Percentiles rank a stretch among this genome's conserved stretches.
Evolutionary conservation across 768 basidiomycete species (phyloP).

Genomic region (Leucosporidium yakuticum): DNA sequence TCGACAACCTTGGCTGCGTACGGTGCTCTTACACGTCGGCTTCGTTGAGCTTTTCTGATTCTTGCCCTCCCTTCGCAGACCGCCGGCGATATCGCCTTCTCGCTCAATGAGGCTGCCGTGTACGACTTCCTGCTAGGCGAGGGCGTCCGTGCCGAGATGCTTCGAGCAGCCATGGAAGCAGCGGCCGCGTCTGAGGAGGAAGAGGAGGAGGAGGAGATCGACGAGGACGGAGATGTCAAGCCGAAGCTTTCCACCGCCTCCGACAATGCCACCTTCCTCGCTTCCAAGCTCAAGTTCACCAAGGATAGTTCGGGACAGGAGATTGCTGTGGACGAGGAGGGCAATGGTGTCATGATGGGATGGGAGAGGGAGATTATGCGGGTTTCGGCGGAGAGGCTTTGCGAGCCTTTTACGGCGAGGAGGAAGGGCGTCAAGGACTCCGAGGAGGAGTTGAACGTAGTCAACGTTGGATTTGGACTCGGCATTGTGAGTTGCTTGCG

Average conservation of each 20-base stretch:
- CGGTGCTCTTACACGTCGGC: neutral
- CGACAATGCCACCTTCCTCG: slow-evolving; percentile 54
- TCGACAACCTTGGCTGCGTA: slow-evolving; percentile 32
- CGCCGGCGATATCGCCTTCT: slow-evolving; percentile 83
- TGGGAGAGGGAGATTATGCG: slow-evolving; percentile 90
- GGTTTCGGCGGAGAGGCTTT: slow-evolving; percentile 65
- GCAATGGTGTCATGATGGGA: slow-evolving; percentile 99
- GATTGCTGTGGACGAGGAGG: slow-evolving; percentile 67
- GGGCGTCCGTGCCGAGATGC: slow-evolving; percentile 78
- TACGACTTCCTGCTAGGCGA: slow-evolving; percentile 83
- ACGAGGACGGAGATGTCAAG: neutral
- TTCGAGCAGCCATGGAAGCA: slow-evolving; percentile 30
- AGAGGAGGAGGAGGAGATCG: slow-evolving; percentile 17
- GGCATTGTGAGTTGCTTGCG: slow-evolving; percentile 54
- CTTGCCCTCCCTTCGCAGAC: slow-evolving; percentile 51
- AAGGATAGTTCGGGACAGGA: slow-evolving; percentile 70
- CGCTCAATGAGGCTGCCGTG: slow-evolving; percentile 66
- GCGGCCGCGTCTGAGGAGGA: slow-evolving; percentile 7
- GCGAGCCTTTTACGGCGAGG: slow-evolving; percentile 49
- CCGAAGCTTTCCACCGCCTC: slow-evolving; percentile 31
- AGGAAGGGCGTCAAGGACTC: slow-evolving; percentile 1
- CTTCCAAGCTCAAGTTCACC: slow-evolving; percentile 62
- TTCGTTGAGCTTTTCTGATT: neutral
- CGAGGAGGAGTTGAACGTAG: slow-evolving; percentile 52
- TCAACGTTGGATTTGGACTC: slow-evolving; percentile 91